phyloP scores from a whole-genome alignment of 2,329 filamentous ascomycete genomes.

The Ophiocordyceps camponoti-saundersi region DNA sequence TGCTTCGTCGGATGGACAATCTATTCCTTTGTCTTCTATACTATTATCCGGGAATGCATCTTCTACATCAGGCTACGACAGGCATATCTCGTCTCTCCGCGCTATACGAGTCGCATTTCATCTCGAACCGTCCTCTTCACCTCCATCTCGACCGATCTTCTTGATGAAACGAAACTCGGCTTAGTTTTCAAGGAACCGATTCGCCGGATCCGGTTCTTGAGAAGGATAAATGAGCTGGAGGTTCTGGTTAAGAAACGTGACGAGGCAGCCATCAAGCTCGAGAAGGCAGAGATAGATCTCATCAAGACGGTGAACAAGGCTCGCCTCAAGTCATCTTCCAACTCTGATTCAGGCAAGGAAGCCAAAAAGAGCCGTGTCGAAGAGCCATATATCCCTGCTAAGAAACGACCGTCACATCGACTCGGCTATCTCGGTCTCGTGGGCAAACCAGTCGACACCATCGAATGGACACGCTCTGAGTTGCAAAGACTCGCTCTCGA shows the following conservation, averaged over 20 bases:
- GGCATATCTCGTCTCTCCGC: conserved; percentile 75
- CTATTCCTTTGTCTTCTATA: conserved; percentile 76
- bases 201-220: conserved; percentile 69
- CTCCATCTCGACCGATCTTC: conserved; percentile 61
- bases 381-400: conserved; percentile 47
- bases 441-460: conserved; percentile 61
- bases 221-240: conserved; percentile 57
- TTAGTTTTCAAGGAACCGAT: conserved; percentile 65
- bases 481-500: conserved; percentile 41
- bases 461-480: conserved; percentile 58
- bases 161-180: conserved; percentile 55
- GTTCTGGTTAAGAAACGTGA: conserved; percentile 64
- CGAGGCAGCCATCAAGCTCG: conserved; percentile 58
- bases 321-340: conserved; percentile 4
- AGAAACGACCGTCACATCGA: conserved; percentile 55
- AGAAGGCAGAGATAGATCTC: conserved; percentile 66
- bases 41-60: conserved; percentile 76
- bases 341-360: too few relatives aligned
- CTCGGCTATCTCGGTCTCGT: conserved; percentile 44
- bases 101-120: conserved; percentile 71
- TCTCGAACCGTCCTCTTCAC: conserved; percentile 89
- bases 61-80: conserved; percentile 91
- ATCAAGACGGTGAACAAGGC: conserved; percentile 41
- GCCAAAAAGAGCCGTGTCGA: conserved; percentile 28
- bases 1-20: conserved; percentile 68